Base-by-base conservation (phyloP, 2,329 filamentous ascomycete species). In the Metarhizium humberi region DNA sequence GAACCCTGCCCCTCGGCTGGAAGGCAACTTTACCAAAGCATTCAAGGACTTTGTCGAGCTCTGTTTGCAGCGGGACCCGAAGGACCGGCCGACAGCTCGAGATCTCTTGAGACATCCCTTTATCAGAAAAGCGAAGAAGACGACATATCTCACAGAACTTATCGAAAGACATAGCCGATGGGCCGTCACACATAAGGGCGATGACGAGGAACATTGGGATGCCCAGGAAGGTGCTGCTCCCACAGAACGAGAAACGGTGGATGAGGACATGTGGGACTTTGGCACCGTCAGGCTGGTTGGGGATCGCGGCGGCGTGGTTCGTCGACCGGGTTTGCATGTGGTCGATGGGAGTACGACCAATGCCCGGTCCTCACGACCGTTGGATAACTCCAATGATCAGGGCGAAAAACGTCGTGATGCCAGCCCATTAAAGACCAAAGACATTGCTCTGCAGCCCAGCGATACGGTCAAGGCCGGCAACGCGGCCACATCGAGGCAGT, bases 241-340 rank as follows among this genome's bases (percentile, higher is more conserved):
- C 20, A 59, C 75, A 1, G 79, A 85, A 56, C 80, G 87, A 38
- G 72, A 76, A 59, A 74, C 73, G 18, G 75, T 81, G 7, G 79
- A 86, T 58, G 90, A 96, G 68, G 94, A 97, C 69, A 83, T 97
- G 67, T 99, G 94, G 94, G 94, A 99, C 70, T 99, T 99, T 75
- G 94, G 94, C 47, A 99, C 94, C 0, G 90, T 99, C 53, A 82
- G 92, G 55, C 85, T 95, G 6, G 85, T 86, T n/a, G 82, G 80
- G 36, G 83, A 86, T 54, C 79, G 82, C 32, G 84, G 85, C 58
- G 79, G 78, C 34, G 66, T 81, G 1, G 66, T 80, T 7, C 73
- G 73, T 49, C 74, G 82, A 50, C 78, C 78, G 0, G 86, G 86
- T 3, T 74, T 83, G 16, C 79, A 87, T 61, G 77, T 84, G 0